A percentile compares a stretch with the other conserved stretches of the same genome.
phyloP scores from a whole-genome alignment of 164 flowering plant genomes.

The Aristolochia fimbriata region DNA sequence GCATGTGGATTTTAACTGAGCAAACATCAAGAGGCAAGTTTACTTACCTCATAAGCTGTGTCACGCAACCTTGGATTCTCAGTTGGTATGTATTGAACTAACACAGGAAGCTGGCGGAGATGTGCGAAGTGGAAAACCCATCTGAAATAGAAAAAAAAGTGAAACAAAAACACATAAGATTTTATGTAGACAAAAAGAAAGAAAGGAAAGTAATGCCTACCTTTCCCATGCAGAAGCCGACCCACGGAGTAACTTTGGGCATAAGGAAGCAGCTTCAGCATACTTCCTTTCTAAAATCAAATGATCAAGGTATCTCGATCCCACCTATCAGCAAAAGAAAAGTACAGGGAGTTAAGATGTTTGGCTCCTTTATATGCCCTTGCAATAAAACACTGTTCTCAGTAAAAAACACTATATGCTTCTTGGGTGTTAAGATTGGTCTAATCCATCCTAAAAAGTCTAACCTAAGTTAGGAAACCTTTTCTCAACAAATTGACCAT shows the following conservation, averaged over 20 bases:
- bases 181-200: neutral
- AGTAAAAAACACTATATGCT: too few species aligned
- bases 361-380: too few species aligned
- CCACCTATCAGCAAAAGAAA: conserved; percentile 45
- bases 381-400: too few species aligned
- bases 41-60: conserved; percentile 90
- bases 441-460: too few species aligned
- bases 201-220: conserved; percentile 21
- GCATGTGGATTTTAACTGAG: neutral
- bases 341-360: too few species aligned
- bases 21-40: neutral
- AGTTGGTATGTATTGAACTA: conserved; percentile 89
- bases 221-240: conserved; percentile 99
- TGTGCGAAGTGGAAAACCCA: conserved; percentile 99
- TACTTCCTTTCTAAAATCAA: conserved; percentile 93
- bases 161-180: neutral
- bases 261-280: conserved; percentile 92
- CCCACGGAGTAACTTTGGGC: conserved; percentile 91
- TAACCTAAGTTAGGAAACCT: too few species aligned
- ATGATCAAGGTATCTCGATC: conserved; percentile 92
- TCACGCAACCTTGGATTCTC: conserved; percentile 82
- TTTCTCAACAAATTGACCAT: too few species aligned
- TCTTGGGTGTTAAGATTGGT: too few species aligned
- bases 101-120: conserved; percentile 91
- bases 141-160: conserved; percentile 29